Evolutionary conservation across 2,329 filamentous ascomycete genomes (phyloP).

Genomic region (Claviceps digitariae): DNA sequence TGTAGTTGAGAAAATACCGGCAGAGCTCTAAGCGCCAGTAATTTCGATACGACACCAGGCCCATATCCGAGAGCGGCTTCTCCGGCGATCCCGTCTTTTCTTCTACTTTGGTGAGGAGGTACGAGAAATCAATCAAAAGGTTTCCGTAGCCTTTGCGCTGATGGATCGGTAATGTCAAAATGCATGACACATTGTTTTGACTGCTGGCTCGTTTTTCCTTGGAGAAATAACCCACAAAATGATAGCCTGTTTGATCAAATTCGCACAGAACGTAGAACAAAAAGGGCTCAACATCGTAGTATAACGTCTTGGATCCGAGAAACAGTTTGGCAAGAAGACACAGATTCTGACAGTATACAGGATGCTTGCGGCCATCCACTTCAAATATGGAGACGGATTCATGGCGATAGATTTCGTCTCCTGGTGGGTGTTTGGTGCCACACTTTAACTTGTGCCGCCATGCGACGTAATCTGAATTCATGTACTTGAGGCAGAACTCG

Average conservation of each 20-base stretch:
- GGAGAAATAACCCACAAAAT: constrained; percentile 98
- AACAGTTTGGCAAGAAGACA: constrained; percentile 94
- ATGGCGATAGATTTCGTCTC: constrained; percentile 93
- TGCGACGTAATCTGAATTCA: constrained; percentile 97
- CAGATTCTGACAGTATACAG: constrained; percentile 96
- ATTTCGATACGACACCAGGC: constrained; percentile 88
- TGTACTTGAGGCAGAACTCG: constrained; percentile 98
- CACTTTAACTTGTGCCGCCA: constrained; percentile 98
- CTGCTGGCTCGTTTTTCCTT: constrained; percentile 94
- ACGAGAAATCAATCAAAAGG: constrained; percentile 95
- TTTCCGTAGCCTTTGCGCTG: constrained; percentile 96
- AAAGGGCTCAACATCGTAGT: constrained; percentile 96
- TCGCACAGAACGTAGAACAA: constrained; percentile 96
- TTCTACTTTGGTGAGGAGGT: constrained; percentile 85
- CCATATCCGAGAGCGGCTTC: constrained; percentile 96
- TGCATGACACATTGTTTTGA: constrained; percentile 95
- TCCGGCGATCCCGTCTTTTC: constrained; percentile 91
- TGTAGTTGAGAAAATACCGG: constrained; percentile 55
- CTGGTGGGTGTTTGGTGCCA: constrained; percentile 88
- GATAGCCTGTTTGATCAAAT: constrained; percentile 80
- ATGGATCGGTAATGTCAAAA: constrained; percentile 88
- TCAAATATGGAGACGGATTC: constrained; percentile 90
- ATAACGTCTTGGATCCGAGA: constrained; percentile 94
- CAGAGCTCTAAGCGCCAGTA: constrained; percentile 92
- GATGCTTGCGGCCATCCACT: constrained; percentile 91